Evolutionary conservation across 2,329 filamentous ascomycete genomes (phyloP).

Genomic region (Amauroascus verrucosus): DNA sequence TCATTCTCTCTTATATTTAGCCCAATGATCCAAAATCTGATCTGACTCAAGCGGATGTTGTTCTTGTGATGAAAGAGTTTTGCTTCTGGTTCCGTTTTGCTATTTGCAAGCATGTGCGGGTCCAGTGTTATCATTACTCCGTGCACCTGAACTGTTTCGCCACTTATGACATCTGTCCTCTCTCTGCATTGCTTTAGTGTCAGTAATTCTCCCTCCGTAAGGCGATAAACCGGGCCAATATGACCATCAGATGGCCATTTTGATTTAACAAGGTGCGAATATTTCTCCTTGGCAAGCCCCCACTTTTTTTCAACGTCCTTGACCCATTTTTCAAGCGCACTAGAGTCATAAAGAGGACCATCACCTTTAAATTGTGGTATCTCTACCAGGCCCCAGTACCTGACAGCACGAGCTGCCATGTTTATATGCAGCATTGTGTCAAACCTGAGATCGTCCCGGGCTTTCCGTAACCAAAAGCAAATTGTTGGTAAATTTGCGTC

Average conservation of each 20-base stretch:
- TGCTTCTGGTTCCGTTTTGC: not conserved
- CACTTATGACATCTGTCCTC: not conserved
- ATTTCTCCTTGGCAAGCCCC: not conserved
- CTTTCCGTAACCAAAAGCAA: slow-evolving; percentile 1
- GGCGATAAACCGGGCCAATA: not conserved
- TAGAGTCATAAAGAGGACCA: not conserved
- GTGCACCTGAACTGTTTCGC: not conserved
- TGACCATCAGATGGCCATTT: not conserved
- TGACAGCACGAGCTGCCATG: not conserved
- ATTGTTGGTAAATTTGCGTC: slow-evolving; percentile 3
- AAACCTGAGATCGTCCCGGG: not conserved
- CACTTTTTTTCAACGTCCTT: not conserved
- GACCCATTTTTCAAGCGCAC: not conserved
- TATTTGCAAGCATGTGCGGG: not conserved
- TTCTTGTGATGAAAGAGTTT: not conserved
- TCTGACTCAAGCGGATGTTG: slow-evolving; percentile 1
- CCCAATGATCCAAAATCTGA: not conserved
- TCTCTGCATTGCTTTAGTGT: not conserved
- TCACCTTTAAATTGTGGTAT: not conserved
- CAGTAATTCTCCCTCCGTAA: not conserved
- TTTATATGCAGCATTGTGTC: slow-evolving; percentile 1
- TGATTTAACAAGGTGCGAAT: not conserved
- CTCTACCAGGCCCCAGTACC: slow-evolving; percentile 1
- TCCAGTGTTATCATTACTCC: not conserved
- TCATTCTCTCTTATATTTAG: not conserved